Conservation (phyloP, 73 alveolate species). For the Paramecium primaurelia region DNA sequence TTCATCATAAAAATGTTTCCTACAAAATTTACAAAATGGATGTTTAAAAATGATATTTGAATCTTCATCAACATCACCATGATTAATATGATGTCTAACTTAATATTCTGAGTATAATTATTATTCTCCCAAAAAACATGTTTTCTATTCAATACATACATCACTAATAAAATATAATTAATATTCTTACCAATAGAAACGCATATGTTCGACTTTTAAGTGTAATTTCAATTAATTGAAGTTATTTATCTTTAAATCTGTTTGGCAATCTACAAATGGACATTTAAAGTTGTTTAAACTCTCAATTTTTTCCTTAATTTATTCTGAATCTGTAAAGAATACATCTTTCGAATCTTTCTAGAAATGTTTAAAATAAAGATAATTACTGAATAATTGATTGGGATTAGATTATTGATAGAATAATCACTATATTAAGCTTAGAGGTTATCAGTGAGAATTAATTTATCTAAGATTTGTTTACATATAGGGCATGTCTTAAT, state of each 20-base stretch:
- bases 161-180: not conserved
- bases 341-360: constrained; percentile 36
- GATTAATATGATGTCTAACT: constrained; percentile 36
- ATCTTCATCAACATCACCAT: constrained; percentile 56
- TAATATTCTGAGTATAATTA: constrained; percentile 23
- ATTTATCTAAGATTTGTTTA: not conserved
- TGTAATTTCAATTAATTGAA: constrained; percentile 4
- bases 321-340: not conserved
- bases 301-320: not conserved
- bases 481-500: constrained; percentile 45
- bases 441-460: constrained; percentile 45
- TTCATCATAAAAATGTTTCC: constrained; percentile 51
- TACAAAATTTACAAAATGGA: constrained; percentile 56
- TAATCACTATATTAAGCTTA: constrained; percentile 23
- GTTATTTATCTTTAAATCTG: not conserved
- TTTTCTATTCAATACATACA: constrained; percentile 31
- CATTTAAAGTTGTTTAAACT: constrained; percentile 3
- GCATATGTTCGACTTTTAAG: constrained; percentile 14
- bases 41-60: constrained; percentile 46
- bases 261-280: not conserved
- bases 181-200: constrained; percentile 17
- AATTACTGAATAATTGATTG: not conserved
- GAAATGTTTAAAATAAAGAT: not conserved
- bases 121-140: constrained; percentile 39
- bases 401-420: not conserved